Percentiles rank a stretch among this genome's conserved stretches.
These are phyloP conservation scores for Calonectria fujianensis DNA, from an alignment of 2,329 filamentous ascomycete genomes.

Conservation along the genomic window DNA sequence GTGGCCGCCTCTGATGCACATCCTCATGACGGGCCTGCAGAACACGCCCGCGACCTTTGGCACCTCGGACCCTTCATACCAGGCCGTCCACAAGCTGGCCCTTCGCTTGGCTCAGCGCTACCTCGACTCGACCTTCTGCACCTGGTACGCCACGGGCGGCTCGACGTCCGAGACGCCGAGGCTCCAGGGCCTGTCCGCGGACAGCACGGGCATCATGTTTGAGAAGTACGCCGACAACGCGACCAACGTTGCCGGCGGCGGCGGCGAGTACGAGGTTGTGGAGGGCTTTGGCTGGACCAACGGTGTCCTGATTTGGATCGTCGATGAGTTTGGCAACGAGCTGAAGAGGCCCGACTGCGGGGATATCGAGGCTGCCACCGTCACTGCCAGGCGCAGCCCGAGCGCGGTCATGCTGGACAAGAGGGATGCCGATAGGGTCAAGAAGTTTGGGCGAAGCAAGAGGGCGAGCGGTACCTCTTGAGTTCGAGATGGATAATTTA, in stretches of 20 bases:
- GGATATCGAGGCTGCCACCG: conserved; percentile 66
- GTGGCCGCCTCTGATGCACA: conserved; percentile 81
- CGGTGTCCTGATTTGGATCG: conserved; percentile 80
- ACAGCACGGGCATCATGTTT: conserved; percentile 77
- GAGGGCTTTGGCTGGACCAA: conserved; percentile 84
- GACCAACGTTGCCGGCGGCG: conserved; percentile 76
- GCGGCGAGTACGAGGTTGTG: conserved; percentile 81
- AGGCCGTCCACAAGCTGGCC: conserved; percentile 73
- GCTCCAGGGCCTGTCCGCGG: conserved; percentile 66
- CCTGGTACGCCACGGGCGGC: conserved; percentile 81
- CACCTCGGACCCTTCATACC: conserved; percentile 71
- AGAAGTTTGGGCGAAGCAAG: conserved; percentile 65
- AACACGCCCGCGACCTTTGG: conserved; percentile 76
- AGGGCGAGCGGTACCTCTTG: conserved; percentile 37
- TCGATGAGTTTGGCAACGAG: conserved; percentile 75
- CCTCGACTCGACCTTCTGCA: conserved; percentile 81
- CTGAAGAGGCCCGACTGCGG: conserved; percentile 74
- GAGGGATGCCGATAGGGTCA: conserved; percentile 68
- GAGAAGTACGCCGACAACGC: conserved; percentile 80
- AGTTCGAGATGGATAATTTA: neutral
- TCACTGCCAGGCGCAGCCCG: conserved; percentile 58
- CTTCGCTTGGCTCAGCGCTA: conserved; percentile 78
- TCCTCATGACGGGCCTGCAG: conserved; percentile 77
- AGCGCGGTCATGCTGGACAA: conserved; percentile 68
- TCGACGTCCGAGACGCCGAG: conserved; percentile 72